Evolutionary conservation across 169 alveolate genomes (phyloP).

Genomic region (Plasmodium billcollinsi): DNA sequence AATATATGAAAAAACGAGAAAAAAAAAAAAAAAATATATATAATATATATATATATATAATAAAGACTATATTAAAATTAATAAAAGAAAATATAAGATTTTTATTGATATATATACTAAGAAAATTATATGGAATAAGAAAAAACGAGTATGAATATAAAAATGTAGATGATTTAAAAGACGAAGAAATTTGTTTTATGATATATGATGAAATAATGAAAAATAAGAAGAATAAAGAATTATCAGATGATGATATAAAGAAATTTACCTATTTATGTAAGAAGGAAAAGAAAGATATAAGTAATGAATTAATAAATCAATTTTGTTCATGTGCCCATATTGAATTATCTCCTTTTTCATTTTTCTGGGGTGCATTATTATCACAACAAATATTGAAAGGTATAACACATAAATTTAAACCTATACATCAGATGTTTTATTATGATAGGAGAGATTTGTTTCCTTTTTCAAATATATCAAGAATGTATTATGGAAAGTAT

Average conservation of each 20-base stretch:
- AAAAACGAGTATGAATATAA: no score
- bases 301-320: constrained; percentile 23
- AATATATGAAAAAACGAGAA: constrained; percentile 10
- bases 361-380: constrained; percentile 44
- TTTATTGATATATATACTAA: no score
- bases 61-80: no score
- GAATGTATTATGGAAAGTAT: constrained; percentile 54
- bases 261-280: constrained; percentile 39
- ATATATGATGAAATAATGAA: constrained; percentile 62
- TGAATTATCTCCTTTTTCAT: constrained; percentile 65
- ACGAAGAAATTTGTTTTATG: constrained; percentile 64
- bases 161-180: constrained; percentile 3
- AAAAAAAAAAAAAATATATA: constrained; percentile 11
- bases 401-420: constrained; percentile 38
- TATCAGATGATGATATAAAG: constrained; percentile 3
- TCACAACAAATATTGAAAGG: constrained; percentile 71
- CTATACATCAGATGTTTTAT: constrained; percentile 54
- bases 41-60: no score
- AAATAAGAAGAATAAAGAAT: constrained; percentile 19
- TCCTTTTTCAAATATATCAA: constrained; percentile 47
- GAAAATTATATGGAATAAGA: no score
- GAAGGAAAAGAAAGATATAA: constrained; percentile 59
- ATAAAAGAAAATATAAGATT: no score
- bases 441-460: constrained; percentile 61
- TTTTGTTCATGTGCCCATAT: constrained; percentile 61